These are phyloP conservation scores for Suaeda aralocaspica DNA, from an alignment of 148 eudicot species.

Conservation along the genomic window DNA sequence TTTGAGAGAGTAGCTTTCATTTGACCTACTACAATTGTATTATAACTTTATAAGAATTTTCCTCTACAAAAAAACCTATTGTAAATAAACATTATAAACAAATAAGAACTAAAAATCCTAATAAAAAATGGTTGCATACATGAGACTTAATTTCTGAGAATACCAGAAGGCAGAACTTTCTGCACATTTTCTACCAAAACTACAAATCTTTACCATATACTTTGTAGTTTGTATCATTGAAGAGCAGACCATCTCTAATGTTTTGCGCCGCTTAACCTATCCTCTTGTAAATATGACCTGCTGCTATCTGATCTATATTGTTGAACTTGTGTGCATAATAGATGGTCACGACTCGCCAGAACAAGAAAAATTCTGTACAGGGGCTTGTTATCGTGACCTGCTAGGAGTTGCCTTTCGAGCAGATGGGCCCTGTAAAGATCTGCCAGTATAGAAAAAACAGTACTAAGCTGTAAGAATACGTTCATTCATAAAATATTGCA, in stretches of 20 bases:
- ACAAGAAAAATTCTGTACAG: slow-evolving; percentile 12
- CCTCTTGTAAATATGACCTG: neutral
- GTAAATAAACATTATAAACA: neutral
- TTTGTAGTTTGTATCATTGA: neutral
- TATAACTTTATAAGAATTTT: neutral
- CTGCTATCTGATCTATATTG: neutral
- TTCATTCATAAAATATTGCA: neutral
- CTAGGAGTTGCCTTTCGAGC: slow-evolving; percentile 4
- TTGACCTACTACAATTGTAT: too few species aligned
- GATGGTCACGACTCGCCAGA: neutral
- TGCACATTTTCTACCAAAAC: slow-evolving; percentile 17
- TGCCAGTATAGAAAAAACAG: neutral
- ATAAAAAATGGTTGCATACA: neutral
- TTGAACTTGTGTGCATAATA: neutral
- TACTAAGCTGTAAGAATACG: neutral
- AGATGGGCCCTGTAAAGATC: slow-evolving; percentile 9
- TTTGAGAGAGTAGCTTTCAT: too few species aligned
- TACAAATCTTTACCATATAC: slow-evolving; percentile 4
- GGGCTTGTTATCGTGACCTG: slow-evolving; percentile 5
- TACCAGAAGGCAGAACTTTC: slow-evolving; percentile 11
- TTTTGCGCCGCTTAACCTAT: neutral
- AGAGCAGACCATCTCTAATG: neutral
- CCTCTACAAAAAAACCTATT: neutral
- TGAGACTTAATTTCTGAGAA: slow-evolving; percentile 3
- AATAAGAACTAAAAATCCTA: neutral